These are phyloP conservation scores for Fragilaria radians DNA, from an alignment of 108 stramenopile genomes.

Conservation along the genomic window DNA sequence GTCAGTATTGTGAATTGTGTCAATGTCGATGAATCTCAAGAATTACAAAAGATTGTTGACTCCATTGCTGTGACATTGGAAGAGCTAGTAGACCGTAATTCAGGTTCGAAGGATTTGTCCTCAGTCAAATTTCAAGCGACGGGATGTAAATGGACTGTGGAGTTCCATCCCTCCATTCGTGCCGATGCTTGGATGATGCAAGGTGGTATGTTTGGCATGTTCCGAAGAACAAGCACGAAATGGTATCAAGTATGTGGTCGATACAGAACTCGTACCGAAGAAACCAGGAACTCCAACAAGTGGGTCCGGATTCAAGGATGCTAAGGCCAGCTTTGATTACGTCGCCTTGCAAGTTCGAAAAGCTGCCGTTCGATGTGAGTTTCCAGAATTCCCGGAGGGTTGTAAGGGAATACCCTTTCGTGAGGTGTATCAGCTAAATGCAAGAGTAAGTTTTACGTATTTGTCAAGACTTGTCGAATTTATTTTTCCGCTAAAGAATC, in stretches of 20 bases:
- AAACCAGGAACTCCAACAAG: constrained; percentile 6
- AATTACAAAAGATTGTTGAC: constrained; percentile 31
- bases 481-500: not conserved
- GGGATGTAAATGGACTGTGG: constrained; percentile 43
- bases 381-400: constrained; percentile 80
- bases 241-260: constrained; percentile 31
- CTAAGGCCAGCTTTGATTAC: constrained; percentile 42
- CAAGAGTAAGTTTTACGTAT: constrained; percentile 56
- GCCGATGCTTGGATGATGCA: constrained; percentile 28
- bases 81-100: constrained; percentile 23
- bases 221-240: constrained; percentile 4
- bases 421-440: constrained; percentile 86
- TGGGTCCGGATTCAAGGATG: constrained; percentile 31
- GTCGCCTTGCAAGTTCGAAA: constrained; percentile 47
- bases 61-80: constrained; percentile 26
- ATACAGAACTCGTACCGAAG: constrained; percentile 31
- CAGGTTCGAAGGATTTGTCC: constrained; percentile 20
- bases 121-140: constrained; percentile 30
- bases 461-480: not conserved
- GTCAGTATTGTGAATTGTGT: constrained; percentile 6
- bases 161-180: constrained; percentile 18
- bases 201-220: constrained; percentile 19
- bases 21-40: constrained; percentile 20
- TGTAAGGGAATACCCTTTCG: constrained; percentile 74
- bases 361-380: constrained; percentile 67